Base-by-base conservation (phyloP, 2,329 filamentous ascomycete genomes). In the Orbilia quercus region DNA sequence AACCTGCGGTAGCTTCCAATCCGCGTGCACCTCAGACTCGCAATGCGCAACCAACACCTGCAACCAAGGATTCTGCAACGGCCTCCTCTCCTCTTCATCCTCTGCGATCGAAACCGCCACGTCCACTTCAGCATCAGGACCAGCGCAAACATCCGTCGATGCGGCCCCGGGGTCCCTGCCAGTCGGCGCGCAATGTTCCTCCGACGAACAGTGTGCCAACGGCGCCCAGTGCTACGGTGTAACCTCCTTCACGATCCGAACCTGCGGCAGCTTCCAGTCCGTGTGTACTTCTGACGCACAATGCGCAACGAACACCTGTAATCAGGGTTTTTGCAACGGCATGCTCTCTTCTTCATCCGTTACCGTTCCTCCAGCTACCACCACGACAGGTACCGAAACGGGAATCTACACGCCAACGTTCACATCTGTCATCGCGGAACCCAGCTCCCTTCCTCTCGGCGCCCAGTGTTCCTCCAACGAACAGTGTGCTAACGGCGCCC, bases 211-310 rank as follows among this genome's bases (percentile, higher is more conserved):
- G 22, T 66, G 62, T n/a, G 51, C 62, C 20, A 44, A 44, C 20
- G 62, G 51, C 42, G 62, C 62, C 22, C 51, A 58, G 42, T 66
- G 62, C 51, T 66, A 55, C 42, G 62, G 48, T 20, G 51, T 47
- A 25, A 57, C 53, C 18, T 34, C 51, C 44, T 55, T 66, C 48
- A 50, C 51, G 14, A 66, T 66, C 51, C 28, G 42, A 42, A 40
- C 36, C 18, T 66, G 62, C 42, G 62, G 62, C 40, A 66, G 51
- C 51, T 66, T 66, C 62, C 54, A 66, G n/a, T 51, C 62, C 38
- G 42, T 5, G 2, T 66, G 62, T 16, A 38, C 31, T 12, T 66
- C 62, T 12, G 62, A 66, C 42, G 22, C 28, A 14, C 51, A 66
- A 14, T 66, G 62, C 16, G 62, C 62, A 2, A 50, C 54, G 20